phyloP scores from a whole-genome alignment of 441 rosid species.

The Flueggea neowawraea region DNA sequence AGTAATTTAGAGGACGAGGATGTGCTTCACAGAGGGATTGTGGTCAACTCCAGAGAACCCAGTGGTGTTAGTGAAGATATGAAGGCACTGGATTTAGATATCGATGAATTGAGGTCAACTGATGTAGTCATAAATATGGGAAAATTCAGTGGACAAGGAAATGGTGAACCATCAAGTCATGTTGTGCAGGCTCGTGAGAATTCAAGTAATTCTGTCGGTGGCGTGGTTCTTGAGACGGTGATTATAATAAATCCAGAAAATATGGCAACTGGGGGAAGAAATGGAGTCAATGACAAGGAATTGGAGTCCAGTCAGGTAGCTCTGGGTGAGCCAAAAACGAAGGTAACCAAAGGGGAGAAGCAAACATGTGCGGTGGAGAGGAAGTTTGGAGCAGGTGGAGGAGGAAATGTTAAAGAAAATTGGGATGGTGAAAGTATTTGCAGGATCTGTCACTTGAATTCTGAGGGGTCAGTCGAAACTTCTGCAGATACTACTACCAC shows the following conservation, averaged over 20 bases:
- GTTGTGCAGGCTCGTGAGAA: slow-evolving; percentile 27
- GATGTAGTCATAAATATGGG: slow-evolving; percentile 11
- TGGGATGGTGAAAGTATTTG: slow-evolving; percentile 56
- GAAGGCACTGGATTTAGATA: slow-evolving; percentile 15
- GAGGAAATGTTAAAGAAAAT: slow-evolving; percentile 27
- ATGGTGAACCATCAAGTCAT: slow-evolving; percentile 17
- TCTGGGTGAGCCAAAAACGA: slow-evolving; percentile 25
- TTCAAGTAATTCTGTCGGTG: slow-evolving; percentile 18
- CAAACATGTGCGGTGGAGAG: slow-evolving; percentile 41
- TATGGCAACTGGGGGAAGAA: slow-evolving; percentile 20
- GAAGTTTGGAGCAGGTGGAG: slow-evolving; percentile 25
- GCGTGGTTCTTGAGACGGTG: slow-evolving; percentile 25
- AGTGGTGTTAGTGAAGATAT: slow-evolving; percentile 18
- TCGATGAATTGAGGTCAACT: slow-evolving; percentile 18
- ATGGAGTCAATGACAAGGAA: slow-evolving; percentile 13
- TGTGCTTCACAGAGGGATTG: slow-evolving; percentile 23
- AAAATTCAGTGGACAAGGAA: slow-evolving; percentile 9
- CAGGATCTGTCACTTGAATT: slow-evolving; percentile 78
- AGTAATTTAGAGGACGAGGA: slow-evolving; percentile 16
- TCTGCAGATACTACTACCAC: slow-evolving; percentile 10
- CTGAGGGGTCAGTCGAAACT: slow-evolving; percentile 44
- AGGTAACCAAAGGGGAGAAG: slow-evolving; percentile 30
- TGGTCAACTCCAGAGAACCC: slow-evolving; percentile 17
- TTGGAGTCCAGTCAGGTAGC: slow-evolving; percentile 22
- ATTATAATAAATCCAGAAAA: slow-evolving; percentile 28